Evolutionary conservation across 331 rosid species (phyloP), one percentile per base, ranked within the genome.

Genomic region (Dryas integrifolia): DNA sequence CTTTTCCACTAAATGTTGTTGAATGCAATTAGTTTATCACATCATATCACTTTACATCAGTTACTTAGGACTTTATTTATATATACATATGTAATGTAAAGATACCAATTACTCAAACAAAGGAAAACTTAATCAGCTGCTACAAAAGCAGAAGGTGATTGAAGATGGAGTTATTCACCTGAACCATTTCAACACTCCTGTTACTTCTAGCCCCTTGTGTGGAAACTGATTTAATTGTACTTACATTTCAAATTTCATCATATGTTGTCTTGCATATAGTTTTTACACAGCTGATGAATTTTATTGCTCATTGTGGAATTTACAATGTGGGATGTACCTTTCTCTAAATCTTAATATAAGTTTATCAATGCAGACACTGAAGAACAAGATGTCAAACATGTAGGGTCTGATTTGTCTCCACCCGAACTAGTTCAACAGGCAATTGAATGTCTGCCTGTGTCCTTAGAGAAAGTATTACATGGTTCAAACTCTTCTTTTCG

Each of bases 401-500:
- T 91, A 68, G 86, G 72, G 68, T 74, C 81, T n/a, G 76, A 50
- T 47, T 78, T 86, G 51, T 84, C 89, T 70, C 88, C 96, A 57
- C 73, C 82, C 4, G 88, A 89, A 66, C 77, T 81, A 79, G 97
- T 93, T 79, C 77, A 84, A 72, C 79, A 74, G 76, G 91, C 95
- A 60, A 46, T 59, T 6, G 78, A 88, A 38, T 93, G 96, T 73
- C 72, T 91, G 78, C 89, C 94, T 58, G 0, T 12, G 58, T 44
- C 80, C 61, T 68, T 81, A 43, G 82, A 77, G 66, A 81, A 47
- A 53, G 24, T 9, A 47, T 52, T 64, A n/a, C 55, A 44, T 74
- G 82, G 78, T 65, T 60, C 38, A 70, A 76, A 50, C 35, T 47
- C 49, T 76, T 73, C 77, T 10, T 89, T 90, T 80, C 78, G 24